Evolutionary conservation across 73 alveolate species (phyloP), one percentile per base, ranked within the genome.

Genomic region (Durusdinium trenchii): DNA sequence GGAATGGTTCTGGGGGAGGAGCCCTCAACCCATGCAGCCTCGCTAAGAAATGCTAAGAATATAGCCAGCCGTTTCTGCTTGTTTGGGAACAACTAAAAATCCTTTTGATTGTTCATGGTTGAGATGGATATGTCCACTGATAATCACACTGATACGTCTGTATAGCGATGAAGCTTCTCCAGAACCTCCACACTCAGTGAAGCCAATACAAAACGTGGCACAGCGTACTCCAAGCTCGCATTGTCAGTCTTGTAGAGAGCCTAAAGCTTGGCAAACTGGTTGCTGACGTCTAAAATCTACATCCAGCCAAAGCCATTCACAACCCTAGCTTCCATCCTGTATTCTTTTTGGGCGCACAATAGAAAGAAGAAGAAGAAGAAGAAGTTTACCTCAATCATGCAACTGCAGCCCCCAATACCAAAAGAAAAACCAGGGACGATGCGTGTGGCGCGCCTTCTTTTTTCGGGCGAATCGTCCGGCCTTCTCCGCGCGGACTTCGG

Each of bases 201-300:
- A 1, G 57, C 78, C 78, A n/a, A 71, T 87, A 43, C 35, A 52
- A 87, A 14, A 89, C 98, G 50, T 91, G 98, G 57, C 35, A 52
- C 98, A 14, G 98, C 98, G 50, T 91, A 57, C 45, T 91, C 98
- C 64, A 91, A 78, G 90, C 98, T 47, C 71, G 60, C 98, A 20
- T 91, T 91, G 89, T 91, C 98, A 7, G 98, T 91, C 90, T 67
- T 91, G 90, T 69, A 91, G 36, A 91, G 98, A 60, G 98, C 98
- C 98, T 90, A 61, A 36, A 0, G 76, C 51, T 73, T 3, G 85
- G 51, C 51, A 12, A n/a, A n/a, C n/a, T n/a, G n/a, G n/a, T n/a
- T n/a, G n/a, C n/a, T n/a, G n/a, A n/a, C n/a, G n/a, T n/a, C n/a
- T n/a, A n/a, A n/a, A n/a, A n/a, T n/a, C n/a, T n/a, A n/a, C n/a